Evolutionary conservation across 148 eudicot species (phyloP), one percentile per base, ranked within the genome.

Genomic region (Pouteria glomerata): DNA sequence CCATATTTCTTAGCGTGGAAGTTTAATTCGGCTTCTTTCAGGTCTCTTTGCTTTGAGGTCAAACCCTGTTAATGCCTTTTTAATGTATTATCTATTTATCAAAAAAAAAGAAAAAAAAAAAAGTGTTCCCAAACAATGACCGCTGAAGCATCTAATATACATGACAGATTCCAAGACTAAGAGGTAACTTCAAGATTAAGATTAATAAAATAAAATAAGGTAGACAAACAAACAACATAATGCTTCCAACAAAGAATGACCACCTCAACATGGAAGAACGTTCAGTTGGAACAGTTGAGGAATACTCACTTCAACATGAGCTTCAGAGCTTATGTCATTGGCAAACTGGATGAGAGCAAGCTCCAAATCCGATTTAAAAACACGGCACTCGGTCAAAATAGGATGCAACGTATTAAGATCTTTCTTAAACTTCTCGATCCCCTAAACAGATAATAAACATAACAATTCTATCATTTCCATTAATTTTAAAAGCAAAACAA

Each of bases 321-420:
- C 98, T 84, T 91, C 98, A 55, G 98, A 94, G 81, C 98, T 94
- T 74, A 94, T 94, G 71, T 89, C 96, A 74, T 94, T 94, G 65
- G 97, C 97, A 80, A 75, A 91, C 77, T 91, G 96, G 80, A 94
- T 91, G 61, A 94, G 60, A 77, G 77, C 86, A 79, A 94, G 87
- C 86, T 94, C 98, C 86, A 88, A 58, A 73, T 77, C 82, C 57
- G 98, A 83, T 81, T 94, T 94, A 53, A 87, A 48, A 64, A 91
- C 98, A 62, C 98, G 98, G 56, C 98, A 94, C 76, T 94, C 97
- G 29, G 96, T 88, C 76, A 94, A 78, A 81, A 94, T 82, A 34
- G 98, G 96, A 86, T 94, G 98, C 82, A 94, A 78, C 33, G 87
- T 85, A 70, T 74, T 80, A 53, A 91, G 59, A 77, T 94, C 96